Conservation (phyloP, 495 filamentous ascomycete species). For the Arthonia radiata region DNA sequence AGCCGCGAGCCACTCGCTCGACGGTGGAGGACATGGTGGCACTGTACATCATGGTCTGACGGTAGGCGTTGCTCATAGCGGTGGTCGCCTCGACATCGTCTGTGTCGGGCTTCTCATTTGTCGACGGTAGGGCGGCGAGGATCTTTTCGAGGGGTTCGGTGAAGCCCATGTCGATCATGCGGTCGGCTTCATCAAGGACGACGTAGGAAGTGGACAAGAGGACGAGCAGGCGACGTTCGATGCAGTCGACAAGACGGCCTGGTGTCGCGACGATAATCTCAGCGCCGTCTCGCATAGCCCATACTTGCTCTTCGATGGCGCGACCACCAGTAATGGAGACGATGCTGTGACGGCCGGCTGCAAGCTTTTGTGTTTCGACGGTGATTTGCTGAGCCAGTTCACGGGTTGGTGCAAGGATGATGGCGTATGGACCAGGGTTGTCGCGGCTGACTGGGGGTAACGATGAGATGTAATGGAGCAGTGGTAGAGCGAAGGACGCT, state of each 20-base stretch:
- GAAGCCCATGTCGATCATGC: slow-evolving; percentile 98
- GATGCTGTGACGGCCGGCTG: slow-evolving; percentile 74
- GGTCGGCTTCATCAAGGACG: slow-evolving; percentile 95
- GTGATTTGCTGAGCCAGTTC: slow-evolving; percentile 98
- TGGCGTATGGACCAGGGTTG: slow-evolving; percentile 88
- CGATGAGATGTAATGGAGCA: slow-evolving; percentile 92
- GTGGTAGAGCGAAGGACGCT: slow-evolving; percentile 75
- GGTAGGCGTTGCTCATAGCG: slow-evolving; percentile 73
- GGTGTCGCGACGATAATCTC: slow-evolving; percentile 98
- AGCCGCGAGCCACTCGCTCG: slow-evolving; percentile 89
- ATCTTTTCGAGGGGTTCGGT: slow-evolving; percentile 97
- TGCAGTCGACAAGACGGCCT: slow-evolving; percentile 88
- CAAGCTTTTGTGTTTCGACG: slow-evolving; percentile 81
- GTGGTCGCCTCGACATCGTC: slow-evolving; percentile 77
- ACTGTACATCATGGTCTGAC: slow-evolving; percentile 99
- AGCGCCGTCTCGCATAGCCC: slow-evolving; percentile 76
- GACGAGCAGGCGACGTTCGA: slow-evolving; percentile 78
- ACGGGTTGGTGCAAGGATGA: slow-evolving; percentile 92
- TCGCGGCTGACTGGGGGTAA: slow-evolving; percentile 72
- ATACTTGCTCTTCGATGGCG: slow-evolving; percentile 83
- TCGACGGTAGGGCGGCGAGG: slow-evolving; percentile 81
- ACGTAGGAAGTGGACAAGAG: slow-evolving; percentile 93
- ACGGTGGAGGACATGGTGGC: slow-evolving; percentile 90
- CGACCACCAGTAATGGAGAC: slow-evolving; percentile 96
- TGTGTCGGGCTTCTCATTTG: slow-evolving; percentile 87